Evolutionary conservation across 768 basidiomycete species (phyloP).

Genomic region (Lactifluus piperatus): DNA sequence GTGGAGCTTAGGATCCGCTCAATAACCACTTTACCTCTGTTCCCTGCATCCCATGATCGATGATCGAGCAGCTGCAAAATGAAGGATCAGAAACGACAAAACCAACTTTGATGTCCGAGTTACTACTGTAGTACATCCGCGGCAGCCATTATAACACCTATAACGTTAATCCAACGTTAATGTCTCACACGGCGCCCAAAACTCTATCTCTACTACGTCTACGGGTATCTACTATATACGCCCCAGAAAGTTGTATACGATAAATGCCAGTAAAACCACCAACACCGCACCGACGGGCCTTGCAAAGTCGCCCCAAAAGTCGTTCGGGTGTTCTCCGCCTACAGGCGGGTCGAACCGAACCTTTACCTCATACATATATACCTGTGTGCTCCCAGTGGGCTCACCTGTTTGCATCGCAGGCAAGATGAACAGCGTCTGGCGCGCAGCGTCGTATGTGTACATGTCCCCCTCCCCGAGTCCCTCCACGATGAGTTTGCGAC

Average conservation of each 20-base stretch:
- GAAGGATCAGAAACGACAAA: too few relatives aligned
- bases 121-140: too few relatives aligned
- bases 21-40: too few relatives aligned
- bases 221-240: not conserved
- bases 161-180: too few relatives aligned
- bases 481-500: constrained; percentile 47
- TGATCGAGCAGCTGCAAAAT: too few relatives aligned
- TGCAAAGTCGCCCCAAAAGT: constrained; percentile 55
- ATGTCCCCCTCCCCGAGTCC: constrained; percentile 44
- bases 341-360: constrained; percentile 52
- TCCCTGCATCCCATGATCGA: too few relatives aligned
- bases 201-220: too few relatives aligned
- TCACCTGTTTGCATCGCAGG: constrained; percentile 29
- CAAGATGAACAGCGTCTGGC: constrained; percentile 71
- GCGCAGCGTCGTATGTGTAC: constrained; percentile 50
- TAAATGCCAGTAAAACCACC: constrained; percentile 28
- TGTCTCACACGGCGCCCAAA: not conserved
- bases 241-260: constrained; percentile 18
- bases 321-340: constrained; percentile 47
- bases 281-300: constrained; percentile 26
- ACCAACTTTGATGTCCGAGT: too few relatives aligned
- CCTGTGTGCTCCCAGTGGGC: constrained; percentile 20
- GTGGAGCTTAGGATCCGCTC: too few relatives aligned
- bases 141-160: too few relatives aligned
- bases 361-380: constrained; percentile 34